Evolutionary conservation across 176 grass and related monocot genomes (phyloP).

Genomic region (Oryza punctata): DNA sequence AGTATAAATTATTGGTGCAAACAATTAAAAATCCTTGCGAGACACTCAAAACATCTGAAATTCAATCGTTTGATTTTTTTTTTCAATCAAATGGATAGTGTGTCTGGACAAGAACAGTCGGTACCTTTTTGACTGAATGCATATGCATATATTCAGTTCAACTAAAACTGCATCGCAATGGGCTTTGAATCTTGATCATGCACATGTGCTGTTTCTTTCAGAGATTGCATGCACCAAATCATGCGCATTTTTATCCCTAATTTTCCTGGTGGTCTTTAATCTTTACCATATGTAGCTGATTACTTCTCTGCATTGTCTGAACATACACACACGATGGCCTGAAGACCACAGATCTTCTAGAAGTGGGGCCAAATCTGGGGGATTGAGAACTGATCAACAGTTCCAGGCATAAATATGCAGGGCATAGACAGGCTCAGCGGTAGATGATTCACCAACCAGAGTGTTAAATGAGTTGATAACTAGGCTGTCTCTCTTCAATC

Average conservation of each 20-base stretch:
- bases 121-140: not conserved
- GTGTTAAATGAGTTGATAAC: conserved; percentile 29
- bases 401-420: not conserved
- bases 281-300: not conserved
- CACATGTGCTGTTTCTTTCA: not conserved
- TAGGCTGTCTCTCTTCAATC: conserved; percentile 29
- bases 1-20: not conserved
- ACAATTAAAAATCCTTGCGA: not conserved
- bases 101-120: too few species aligned
- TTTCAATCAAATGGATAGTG: not conserved
- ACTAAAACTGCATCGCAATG: not conserved
- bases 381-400: not conserved
- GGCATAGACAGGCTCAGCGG: conserved; percentile 26
- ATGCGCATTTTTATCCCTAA: not conserved
- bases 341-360: not conserved
- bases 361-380: not conserved
- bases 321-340: not conserved
- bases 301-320: not conserved
- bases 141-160: not conserved
- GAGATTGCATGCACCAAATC: not conserved
- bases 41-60: not conserved
- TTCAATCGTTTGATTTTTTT: not conserved
- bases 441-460: conserved; percentile 33
- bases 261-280: not conserved
- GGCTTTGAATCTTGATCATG: not conserved